Evolutionary conservation across 768 basidiomycete genomes (phyloP), one percentile per base, ranked within the genome.

Genomic region (Pleurotus salmoneostramineus): DNA sequence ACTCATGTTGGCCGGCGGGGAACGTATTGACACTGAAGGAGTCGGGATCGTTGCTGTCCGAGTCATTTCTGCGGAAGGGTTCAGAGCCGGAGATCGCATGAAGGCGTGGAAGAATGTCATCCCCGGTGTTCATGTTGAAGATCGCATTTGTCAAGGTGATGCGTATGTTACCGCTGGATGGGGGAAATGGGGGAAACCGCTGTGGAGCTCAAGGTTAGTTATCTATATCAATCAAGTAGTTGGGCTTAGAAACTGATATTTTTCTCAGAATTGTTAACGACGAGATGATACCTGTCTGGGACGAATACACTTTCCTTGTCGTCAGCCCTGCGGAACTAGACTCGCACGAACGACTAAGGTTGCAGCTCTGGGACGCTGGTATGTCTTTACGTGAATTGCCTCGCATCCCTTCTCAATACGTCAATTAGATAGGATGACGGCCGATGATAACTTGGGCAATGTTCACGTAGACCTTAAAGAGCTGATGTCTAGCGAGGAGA

Each of bases 301-400:
- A 89, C 63, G 89, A 92, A 72, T 85, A 83, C 0, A 78, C 82
- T 0, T 77, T 83, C 3, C 63, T 91, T 0, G 69, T 89, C 1
- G 77, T 91, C 7, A 83, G 83, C 5, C 77, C 80, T 42, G 79
- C 87, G 46, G 88, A 89, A 58, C 70, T 89, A 50, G 82, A 89
- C 63, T 79, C 84, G 0, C 78, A 85, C 58, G 91, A 93, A 69
- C 74, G 74, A 55, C 69, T 89, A 15, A 77, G 77, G 17, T 68
- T 85, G 17, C 87, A 88, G 74, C 69, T 90, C 2, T 90, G 87
- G 87, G 89, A 91, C 64, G 85, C 83, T 6, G 88, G 89, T 75
- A 44, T 32, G 71, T 40, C 12, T 17, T 14, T 49, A 7, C 43
- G 12, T 43, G 45, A 8, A 51, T n/a, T 50, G 15, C 3, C n/a